Percentiles rank a stretch among this genome's conserved stretches.
Evolutionary conservation across 1,139 yeast genomes (phyloP).

Genomic region (Yamadazyma sp.): DNA sequence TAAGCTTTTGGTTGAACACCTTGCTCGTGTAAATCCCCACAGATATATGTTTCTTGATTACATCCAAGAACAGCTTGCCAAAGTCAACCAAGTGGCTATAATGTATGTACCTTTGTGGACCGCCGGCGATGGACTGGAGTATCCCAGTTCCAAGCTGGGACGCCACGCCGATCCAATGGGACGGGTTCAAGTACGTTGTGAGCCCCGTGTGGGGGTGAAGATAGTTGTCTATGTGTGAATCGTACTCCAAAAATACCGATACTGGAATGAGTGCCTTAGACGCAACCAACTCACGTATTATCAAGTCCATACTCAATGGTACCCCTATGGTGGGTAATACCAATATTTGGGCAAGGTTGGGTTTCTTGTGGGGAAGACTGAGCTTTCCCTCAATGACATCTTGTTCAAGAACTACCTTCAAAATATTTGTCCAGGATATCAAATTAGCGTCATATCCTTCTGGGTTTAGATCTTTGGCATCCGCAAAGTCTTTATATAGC

Average conservation of each 20-base stretch:
- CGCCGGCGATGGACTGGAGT: constrained; percentile 10
- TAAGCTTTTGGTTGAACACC: constrained; percentile 20
- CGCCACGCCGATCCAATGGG: constrained; percentile 18
- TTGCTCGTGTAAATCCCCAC: constrained; percentile 21
- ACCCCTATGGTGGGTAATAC: constrained; percentile 29
- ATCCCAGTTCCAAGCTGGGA: constrained; percentile 4
- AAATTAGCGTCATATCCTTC: constrained; percentile 74
- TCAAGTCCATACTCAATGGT: constrained; percentile 25
- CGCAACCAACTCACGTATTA: constrained; percentile 27
- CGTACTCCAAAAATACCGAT: constrained; percentile 17
- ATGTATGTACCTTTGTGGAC: constrained; percentile 25
- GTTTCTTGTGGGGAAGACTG: constrained; percentile 23
- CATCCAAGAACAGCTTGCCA: constrained; percentile 14
- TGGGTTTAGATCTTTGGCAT: constrained; percentile 51
- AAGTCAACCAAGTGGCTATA: constrained; percentile 22
- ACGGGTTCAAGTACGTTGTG: constrained; percentile 19
- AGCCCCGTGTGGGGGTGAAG: constrained; percentile 11
- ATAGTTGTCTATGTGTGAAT: constrained; percentile 12
- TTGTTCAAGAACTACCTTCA: constrained; percentile 22
- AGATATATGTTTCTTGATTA: constrained; percentile 9
- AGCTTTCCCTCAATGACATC: constrained; percentile 16
- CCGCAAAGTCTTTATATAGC: constrained; percentile 59
- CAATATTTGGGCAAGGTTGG: constrained; percentile 21
- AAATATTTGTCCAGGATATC: constrained; percentile 54
- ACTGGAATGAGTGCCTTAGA: constrained; percentile 24